phyloP scores from a whole-genome alignment of 352 stramenopile genomes.

The Globisporangium cylindrosporum region DNA sequence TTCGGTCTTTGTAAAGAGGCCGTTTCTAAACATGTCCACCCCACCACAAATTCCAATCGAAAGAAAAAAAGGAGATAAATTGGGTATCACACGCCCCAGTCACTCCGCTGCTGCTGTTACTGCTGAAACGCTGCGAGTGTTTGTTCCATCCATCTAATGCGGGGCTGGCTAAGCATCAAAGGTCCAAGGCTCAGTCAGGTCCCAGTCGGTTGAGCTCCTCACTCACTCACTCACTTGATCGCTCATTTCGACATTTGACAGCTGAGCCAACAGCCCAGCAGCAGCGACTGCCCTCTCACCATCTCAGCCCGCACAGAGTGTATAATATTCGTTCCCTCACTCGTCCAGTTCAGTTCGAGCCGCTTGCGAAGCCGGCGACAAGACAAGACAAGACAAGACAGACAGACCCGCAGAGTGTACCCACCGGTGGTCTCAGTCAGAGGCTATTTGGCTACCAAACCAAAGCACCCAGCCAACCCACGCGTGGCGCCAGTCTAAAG shows the following conservation, averaged over 20 bases:
- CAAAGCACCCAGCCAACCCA: background rate
- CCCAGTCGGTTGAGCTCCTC: background rate
- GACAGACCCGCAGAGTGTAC: background rate
- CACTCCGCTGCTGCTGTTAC: background rate
- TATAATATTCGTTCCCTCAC: background rate
- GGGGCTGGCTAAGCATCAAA: background rate
- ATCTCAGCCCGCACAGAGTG: background rate
- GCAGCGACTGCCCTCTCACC: too few species aligned
- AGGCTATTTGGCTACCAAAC: background rate
- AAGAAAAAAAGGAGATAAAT: background rate
- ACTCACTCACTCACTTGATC: constrained; percentile 1
- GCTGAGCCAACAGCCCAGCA: background rate
- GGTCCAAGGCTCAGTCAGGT: background rate
- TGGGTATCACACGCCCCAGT: background rate
- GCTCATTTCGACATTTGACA: constrained; percentile 12
- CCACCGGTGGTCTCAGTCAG: background rate
- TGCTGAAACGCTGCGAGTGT: background rate
- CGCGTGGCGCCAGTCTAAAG: too few species aligned
- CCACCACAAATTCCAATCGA: background rate
- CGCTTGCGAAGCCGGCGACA: background rate
- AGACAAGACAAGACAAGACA: too few species aligned
- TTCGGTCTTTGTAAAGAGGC: background rate
- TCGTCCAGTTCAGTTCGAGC: background rate
- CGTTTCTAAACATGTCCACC: background rate
- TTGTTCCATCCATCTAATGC: background rate